Conservation (phyloP, 164 flowering plant species). For the Paratinospora sagittata region DNA sequence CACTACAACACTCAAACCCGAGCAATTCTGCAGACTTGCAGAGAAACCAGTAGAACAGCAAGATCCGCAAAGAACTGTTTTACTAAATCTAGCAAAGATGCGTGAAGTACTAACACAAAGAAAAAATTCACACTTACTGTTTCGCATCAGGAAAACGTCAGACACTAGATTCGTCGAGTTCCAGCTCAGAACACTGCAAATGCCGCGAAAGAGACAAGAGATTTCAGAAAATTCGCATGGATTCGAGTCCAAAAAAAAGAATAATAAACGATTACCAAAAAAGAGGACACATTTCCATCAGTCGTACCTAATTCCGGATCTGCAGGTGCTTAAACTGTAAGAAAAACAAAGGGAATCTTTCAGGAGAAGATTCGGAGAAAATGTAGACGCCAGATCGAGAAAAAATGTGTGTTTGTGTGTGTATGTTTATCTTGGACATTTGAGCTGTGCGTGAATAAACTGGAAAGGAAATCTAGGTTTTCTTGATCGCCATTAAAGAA, state of each 20-base stretch:
- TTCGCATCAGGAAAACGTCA: conserved; percentile 8
- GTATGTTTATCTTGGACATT: not conserved
- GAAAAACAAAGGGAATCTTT: conserved; percentile 10
- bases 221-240: not conserved
- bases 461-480: conserved; percentile 12
- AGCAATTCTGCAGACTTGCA: not conserved
- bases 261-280: not conserved
- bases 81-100: conserved; percentile 17
- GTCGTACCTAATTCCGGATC: conserved; percentile 23
- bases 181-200: conserved; percentile 7
- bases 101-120: not conserved
- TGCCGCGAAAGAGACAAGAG: not conserved
- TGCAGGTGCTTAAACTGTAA: conserved; percentile 15
- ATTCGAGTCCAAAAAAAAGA: not conserved
- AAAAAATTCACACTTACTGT: conserved; percentile 4
- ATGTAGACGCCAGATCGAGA: conserved; percentile 7
- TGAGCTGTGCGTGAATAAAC: not conserved
- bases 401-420: too few relatives aligned
- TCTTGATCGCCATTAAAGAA: conserved; percentile 5
- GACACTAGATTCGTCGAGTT: conserved; percentile 8
- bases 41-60: conserved; percentile 6
- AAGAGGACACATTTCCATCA: conserved; percentile 11
- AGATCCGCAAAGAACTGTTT: conserved; percentile 20
- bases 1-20: conserved; percentile 6
- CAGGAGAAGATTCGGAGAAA: not conserved